Base-by-base conservation (phyloP, 768 basidiomycete species). In the Tricholoma matsutake region DNA sequence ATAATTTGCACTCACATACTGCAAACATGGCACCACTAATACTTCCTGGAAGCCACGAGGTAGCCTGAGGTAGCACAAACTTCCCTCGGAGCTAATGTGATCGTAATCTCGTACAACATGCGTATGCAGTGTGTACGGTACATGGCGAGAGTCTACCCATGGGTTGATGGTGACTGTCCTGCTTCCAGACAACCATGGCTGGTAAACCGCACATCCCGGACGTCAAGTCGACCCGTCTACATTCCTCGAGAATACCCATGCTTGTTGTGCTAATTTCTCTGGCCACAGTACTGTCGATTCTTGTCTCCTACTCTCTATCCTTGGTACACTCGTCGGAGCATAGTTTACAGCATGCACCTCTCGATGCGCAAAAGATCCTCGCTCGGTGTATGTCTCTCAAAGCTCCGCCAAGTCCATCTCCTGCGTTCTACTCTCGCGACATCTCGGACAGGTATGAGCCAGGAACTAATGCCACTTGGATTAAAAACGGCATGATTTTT, bases 401-500 rank as follows among this genome's bases (percentile, higher is more conserved):
- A 75, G 77, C 61, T 74, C 78, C 56, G 71, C 86, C 89, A 45
- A 69, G 69, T 29, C 72, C 72, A 22, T 67, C 77, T 14, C 58
- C 66, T 7, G 59, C 66, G n/a, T 82, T 82, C 58, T 65, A 66
- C 53, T 72, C 73, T 34, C 76, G 83, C 16, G 75, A 80, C 31
- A 68, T 70, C 49, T 90, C 88, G 2, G 90, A 92, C 67, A 75
- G 90, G 41, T 88, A 81, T 63, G 88, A 86, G 64, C 73, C 74
- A 3, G 90, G 87, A 1, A 91, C 89, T 0, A 79, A 79, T 37
- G 75, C 88, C 1, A 86, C 86, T 18, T 78, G 87, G 64, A 86
- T 96, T 64, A 79, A 80, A 67, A 91, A 94, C 69, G 89, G 85
- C 2, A 83, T 84, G 41, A 79, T 91, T 54, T 80, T 88, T 76